These are phyloP conservation scores for Fusarium pseudograminearum DNA, from an alignment of 2,329 filamentous ascomycete species.

Conservation along the genomic window DNA sequence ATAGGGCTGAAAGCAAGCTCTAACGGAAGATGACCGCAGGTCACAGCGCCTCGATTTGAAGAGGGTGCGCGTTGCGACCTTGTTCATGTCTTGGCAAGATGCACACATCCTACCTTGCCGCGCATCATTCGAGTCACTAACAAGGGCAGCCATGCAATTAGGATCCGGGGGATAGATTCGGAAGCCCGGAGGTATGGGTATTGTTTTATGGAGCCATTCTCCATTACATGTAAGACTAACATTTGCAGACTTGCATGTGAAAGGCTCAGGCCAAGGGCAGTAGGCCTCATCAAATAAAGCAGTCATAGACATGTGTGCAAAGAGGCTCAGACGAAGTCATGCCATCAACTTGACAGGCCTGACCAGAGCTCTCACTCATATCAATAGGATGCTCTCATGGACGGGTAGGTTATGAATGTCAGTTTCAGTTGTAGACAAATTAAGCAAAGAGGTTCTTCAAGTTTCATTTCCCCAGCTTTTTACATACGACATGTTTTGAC, in stretches of 20 bases:
- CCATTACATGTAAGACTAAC: constrained; percentile 2
- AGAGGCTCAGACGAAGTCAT: background rate
- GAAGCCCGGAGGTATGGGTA: constrained; percentile 26
- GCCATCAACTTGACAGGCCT: background rate
- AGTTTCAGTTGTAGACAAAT: background rate
- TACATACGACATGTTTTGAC: constrained; percentile 22
- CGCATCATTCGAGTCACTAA: constrained; percentile 27
- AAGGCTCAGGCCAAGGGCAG: constrained; percentile 10
- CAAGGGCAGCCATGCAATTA: constrained; percentile 13
- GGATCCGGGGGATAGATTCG: constrained; percentile 29
- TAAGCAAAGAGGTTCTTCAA: constrained; percentile 9
- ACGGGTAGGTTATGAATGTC: background rate
- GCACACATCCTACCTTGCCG: constrained; percentile 19
- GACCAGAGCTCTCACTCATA: background rate
- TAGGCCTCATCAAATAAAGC: background rate
- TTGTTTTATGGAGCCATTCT: constrained; percentile 23
- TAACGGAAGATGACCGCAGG: constrained; percentile 46
- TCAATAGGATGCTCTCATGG: background rate
- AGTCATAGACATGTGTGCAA: background rate
- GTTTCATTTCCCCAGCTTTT: constrained; percentile 40
- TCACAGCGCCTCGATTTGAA: constrained; percentile 20
- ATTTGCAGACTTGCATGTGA: constrained; percentile 31
- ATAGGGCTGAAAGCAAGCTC: constrained; percentile 41
- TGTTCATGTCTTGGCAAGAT: constrained; percentile 31
- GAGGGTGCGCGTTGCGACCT: constrained; percentile 22